A percentile compares a stretch with the other conserved stretches of the same genome.
Conservation (phyloP, 2,329 filamentous ascomycete species). For the Pyrenophora tritici-repentis region DNA sequence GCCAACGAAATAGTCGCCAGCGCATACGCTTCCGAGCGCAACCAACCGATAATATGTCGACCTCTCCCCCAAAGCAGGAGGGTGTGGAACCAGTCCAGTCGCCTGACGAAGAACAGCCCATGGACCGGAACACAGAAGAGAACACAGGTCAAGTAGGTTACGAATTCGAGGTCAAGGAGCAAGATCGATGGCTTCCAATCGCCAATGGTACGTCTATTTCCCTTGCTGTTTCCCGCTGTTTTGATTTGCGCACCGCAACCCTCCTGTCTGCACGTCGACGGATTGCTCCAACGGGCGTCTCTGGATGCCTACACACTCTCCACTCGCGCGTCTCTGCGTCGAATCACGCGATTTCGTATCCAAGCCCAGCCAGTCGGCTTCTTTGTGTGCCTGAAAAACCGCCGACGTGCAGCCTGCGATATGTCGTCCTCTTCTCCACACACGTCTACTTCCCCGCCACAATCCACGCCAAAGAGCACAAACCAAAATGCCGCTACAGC, state of each 20-base stretch:
- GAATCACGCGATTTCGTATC: conserved; percentile 50
- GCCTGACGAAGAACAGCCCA: conserved; percentile 89
- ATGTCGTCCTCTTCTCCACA: conserved; percentile 53
- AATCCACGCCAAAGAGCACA: conserved; percentile 30
- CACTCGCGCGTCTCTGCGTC: conserved; percentile 54
- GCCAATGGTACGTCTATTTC: conserved; percentile 88
- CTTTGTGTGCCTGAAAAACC: conserved; percentile 40
- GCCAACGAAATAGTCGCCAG: conserved; percentile 49
- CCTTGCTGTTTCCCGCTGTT: conserved; percentile 36
- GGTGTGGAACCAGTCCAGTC: conserved; percentile 93
- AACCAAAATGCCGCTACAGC: conserved; percentile 38
- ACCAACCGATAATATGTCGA: conserved; percentile 70
- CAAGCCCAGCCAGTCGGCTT: conserved; percentile 27
- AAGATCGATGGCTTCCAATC: conserved; percentile 99
- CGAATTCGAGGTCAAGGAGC: conserved; percentile 99
- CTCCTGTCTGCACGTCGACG: conserved; percentile 46
- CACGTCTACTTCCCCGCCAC: conserved; percentile 44
- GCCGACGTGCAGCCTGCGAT: conserved; percentile 48
- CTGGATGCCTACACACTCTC: conserved; percentile 51
- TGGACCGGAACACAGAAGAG: conserved; percentile 82
- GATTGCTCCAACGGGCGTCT: conserved; percentile 55
- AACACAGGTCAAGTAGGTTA: conserved; percentile 76
- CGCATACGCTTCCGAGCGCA: conserved; percentile 54
- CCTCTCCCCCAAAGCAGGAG: conserved; percentile 82
- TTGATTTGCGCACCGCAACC: conserved; percentile 46